Percentiles rank a stretch among this genome's conserved stretches.
These are phyloP conservation scores for Trichoderma pleuroti DNA, from an alignment of 2,329 filamentous ascomycete genomes.

Conservation along the genomic window DNA sequence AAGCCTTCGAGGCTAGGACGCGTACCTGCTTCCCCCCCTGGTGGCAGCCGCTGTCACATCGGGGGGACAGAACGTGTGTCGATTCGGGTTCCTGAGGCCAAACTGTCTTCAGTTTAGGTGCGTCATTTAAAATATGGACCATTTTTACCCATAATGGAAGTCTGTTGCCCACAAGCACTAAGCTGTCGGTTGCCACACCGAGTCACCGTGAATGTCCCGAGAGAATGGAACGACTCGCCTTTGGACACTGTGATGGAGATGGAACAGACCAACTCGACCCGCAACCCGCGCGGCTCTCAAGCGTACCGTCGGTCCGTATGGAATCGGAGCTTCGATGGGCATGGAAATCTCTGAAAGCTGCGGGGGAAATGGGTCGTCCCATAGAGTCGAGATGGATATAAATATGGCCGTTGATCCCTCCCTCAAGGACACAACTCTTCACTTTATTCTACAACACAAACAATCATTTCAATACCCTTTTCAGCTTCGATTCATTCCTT, in stretches of 20 bases:
- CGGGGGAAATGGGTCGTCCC: conserved; percentile 7
- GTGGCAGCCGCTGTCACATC: conserved; percentile 3
- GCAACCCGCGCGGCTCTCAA: conserved; percentile 12
- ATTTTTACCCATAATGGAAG: conserved; percentile 6
- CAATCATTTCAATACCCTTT: neutral
- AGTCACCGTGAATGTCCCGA: conserved; percentile 5
- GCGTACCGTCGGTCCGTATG: conserved; percentile 17
- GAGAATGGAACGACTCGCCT: neutral
- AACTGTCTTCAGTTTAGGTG: conserved; percentile 15
- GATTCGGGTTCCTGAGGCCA: conserved; percentile 9
- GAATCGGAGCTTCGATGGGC: conserved; percentile 2
- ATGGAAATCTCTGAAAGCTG: conserved; percentile 2
- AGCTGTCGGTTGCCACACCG: conserved; percentile 11
- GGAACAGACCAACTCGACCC: neutral
- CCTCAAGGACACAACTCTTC: neutral
- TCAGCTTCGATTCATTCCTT: conserved; percentile 14
- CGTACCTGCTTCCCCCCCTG: conserved; percentile 15
- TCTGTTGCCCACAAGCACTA: conserved; percentile 5
- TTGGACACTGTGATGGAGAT: conserved; percentile 1
- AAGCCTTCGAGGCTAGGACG: neutral
- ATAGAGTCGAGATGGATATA: conserved; percentile 4
- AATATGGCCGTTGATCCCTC: conserved; percentile 11
- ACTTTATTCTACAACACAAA: neutral
- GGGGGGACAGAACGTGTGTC: neutral
- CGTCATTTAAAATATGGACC: conserved; percentile 10